Conservation (phyloP, 2,329 filamentous ascomycete species). For the Pseudohalonectria lignicola region DNA sequence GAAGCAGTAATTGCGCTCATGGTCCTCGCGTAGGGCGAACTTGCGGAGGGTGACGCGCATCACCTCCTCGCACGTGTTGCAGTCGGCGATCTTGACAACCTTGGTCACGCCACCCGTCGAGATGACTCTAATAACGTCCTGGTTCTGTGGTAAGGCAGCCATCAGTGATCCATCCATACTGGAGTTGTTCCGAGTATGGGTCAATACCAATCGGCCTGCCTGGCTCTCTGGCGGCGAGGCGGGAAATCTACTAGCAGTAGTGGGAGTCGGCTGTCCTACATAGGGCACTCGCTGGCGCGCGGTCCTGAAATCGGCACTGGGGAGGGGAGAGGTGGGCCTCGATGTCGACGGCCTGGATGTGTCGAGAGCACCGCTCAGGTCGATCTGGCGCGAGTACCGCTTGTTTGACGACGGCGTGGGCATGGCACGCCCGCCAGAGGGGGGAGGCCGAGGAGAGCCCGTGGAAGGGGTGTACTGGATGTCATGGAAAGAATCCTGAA, state of each 20-base stretch:
- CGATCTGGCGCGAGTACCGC: slow-evolving; percentile 53
- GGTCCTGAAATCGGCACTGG: slow-evolving; percentile 43
- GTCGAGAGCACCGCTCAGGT: slow-evolving; percentile 30
- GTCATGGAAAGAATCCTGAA: slow-evolving; percentile 76
- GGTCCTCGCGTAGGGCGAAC: slow-evolving; percentile 77
- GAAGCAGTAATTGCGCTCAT: slow-evolving; percentile 93
- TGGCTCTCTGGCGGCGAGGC: slow-evolving; percentile 55
- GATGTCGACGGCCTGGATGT: slow-evolving; percentile 44
- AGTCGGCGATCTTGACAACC: slow-evolving; percentile 85
- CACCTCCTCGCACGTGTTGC: slow-evolving; percentile 84
- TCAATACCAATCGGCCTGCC: slow-evolving; percentile 41
- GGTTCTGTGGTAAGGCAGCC: slow-evolving; percentile 73
- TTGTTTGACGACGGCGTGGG: slow-evolving; percentile 40
- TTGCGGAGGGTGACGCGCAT: slow-evolving; percentile 84
- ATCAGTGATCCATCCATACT: slow-evolving; percentile 81
- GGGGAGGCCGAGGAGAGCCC: slow-evolving; percentile 51
- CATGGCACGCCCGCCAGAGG: slow-evolving; percentile 35
- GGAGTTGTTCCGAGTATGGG: slow-evolving; percentile 68
- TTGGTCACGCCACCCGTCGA: slow-evolving; percentile 86
- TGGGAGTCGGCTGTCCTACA: slow-evolving; percentile 19
- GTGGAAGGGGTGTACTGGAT: slow-evolving; percentile 49
- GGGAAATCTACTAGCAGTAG: slow-evolving; percentile 36
- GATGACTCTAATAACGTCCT: slow-evolving; percentile 86
- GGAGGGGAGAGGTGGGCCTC: slow-evolving; percentile 58
- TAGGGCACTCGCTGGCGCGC: slow-evolving; percentile 45